Evolutionary conservation across 306 rosid species (phyloP).

Genomic region (Astragalus glycyphyllos): DNA sequence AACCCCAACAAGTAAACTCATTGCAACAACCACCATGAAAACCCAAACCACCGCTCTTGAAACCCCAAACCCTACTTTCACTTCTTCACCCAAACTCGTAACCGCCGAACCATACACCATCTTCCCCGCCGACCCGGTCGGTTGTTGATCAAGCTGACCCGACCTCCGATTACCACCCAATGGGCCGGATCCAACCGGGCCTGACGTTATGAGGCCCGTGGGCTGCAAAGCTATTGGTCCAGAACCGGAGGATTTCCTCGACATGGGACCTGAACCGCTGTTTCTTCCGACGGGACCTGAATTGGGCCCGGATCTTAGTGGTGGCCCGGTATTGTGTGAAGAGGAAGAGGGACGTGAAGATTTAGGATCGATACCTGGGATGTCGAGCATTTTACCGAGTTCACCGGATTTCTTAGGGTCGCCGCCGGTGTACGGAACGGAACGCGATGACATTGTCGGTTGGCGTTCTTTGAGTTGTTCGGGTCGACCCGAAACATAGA

Average conservation of each 20-base stretch:
- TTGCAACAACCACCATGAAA: conserved; percentile 70
- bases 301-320: conserved; percentile 85
- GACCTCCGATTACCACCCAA: conserved; percentile 55
- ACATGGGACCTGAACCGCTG: conserved; percentile 61
- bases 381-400: conserved; percentile 88
- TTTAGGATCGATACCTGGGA: conserved; percentile 57
- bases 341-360: conserved; percentile 69
- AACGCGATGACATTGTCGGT: conserved; percentile 87
- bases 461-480: conserved; percentile 78
- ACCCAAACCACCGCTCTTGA: conserved; percentile 86
- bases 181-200: conserved; percentile 71
- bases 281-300: conserved; percentile 62
- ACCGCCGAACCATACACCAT: conserved; percentile 79
- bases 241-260: conserved; percentile 73
- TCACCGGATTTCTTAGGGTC: conserved; percentile 96
- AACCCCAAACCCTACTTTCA: conserved; percentile 70
- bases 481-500: conserved; percentile 90
- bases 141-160: conserved; percentile 54
- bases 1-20: conserved; percentile 84
- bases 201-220: conserved; percentile 81
- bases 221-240: conserved; percentile 75
- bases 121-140: conserved; percentile 55
- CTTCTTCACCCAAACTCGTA: conserved; percentile 70
- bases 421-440: conserved; percentile 93
- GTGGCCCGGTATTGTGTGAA: conserved; percentile 71